These are phyloP conservation scores for Pulicaria dysenterica DNA, from an alignment of 129 eudicot species.

Conservation along the genomic window DNA sequence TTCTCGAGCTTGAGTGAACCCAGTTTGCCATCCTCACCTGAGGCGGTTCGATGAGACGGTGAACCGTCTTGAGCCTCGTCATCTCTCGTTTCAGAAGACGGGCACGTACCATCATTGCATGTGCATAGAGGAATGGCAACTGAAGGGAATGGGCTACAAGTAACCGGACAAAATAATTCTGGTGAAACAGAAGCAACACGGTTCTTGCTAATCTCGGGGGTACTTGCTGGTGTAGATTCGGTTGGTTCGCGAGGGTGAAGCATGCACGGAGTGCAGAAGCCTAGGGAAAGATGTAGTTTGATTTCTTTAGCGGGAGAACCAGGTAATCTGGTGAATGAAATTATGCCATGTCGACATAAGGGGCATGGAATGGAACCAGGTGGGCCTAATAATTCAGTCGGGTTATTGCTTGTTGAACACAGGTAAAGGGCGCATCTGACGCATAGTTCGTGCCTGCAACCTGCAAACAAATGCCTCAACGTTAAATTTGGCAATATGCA, in stretches of 20 bases:
- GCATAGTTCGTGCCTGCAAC: constrained; percentile 82
- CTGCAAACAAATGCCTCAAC: constrained; percentile 44
- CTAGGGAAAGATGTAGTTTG: constrained; percentile 60
- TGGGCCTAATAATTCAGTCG: constrained; percentile 58
- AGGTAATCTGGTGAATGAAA: constrained; percentile 59
- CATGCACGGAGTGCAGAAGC: constrained; percentile 92
- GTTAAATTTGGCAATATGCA: background rate
- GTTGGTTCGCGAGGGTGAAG: constrained; percentile 76
- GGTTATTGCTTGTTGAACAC: constrained; percentile 79
- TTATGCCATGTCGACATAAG: constrained; percentile 71
- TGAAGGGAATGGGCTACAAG: constrained; percentile 87
- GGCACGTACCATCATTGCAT: constrained; percentile 76
- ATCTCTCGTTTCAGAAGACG: constrained; percentile 60
- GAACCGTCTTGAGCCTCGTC: constrained; percentile 50
- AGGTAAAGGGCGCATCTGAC: constrained; percentile 94
- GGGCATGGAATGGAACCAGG: constrained; percentile 99
- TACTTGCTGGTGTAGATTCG: constrained; percentile 43
- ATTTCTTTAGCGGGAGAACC: constrained; percentile 66
- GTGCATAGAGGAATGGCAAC: constrained; percentile 78
- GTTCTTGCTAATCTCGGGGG: constrained; percentile 59
- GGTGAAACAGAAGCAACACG: constrained; percentile 79
- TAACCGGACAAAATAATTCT: constrained; percentile 78
- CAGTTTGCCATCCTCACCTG: constrained; percentile 54
- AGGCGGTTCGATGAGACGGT: constrained; percentile 46
- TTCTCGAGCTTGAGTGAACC: constrained; percentile 54